These are phyloP conservation scores for Gossypium arboreum DNA, from an alignment of 345 rosid genomes.

Conservation along the genomic window DNA sequence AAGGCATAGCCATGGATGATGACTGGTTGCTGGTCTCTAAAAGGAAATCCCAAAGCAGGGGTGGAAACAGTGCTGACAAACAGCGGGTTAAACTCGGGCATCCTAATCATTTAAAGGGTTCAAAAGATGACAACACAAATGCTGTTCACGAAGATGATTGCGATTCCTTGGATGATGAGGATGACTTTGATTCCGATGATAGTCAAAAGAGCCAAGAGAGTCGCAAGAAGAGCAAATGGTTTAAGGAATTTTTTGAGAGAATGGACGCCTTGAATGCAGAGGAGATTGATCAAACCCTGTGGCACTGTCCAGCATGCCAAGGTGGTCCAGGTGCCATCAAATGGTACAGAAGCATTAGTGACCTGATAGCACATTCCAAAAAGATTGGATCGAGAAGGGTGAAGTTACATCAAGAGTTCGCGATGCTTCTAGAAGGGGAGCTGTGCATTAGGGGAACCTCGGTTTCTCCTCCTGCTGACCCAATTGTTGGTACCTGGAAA, in stretches of 20 bases:
- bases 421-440: background rate
- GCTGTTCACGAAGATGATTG: background rate
- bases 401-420: constrained; percentile 15
- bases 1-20: background rate
- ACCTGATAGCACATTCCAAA: constrained; percentile 10
- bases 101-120: background rate
- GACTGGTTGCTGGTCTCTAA: background rate
- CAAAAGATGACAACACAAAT: background rate
- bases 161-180: background rate
- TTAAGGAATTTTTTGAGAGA: constrained; percentile 14
- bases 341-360: constrained; percentile 9
- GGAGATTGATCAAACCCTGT: background rate
- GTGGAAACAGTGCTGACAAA: background rate
- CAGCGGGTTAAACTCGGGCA: background rate
- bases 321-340: constrained; percentile 15
- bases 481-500: background rate
- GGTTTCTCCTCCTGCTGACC: background rate
- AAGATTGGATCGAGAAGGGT: constrained; percentile 11
- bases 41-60: background rate
- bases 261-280: background rate
- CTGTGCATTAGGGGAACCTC: background rate
- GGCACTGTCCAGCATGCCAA: constrained; percentile 22
- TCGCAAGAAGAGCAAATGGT: constrained; percentile 12
- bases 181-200: constrained; percentile 6
- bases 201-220: constrained; percentile 12